Evolutionary conservation across 106 monocot species (phyloP), one percentile per base, ranked within the genome.

Genomic region (Apostasia shenzhenica): DNA sequence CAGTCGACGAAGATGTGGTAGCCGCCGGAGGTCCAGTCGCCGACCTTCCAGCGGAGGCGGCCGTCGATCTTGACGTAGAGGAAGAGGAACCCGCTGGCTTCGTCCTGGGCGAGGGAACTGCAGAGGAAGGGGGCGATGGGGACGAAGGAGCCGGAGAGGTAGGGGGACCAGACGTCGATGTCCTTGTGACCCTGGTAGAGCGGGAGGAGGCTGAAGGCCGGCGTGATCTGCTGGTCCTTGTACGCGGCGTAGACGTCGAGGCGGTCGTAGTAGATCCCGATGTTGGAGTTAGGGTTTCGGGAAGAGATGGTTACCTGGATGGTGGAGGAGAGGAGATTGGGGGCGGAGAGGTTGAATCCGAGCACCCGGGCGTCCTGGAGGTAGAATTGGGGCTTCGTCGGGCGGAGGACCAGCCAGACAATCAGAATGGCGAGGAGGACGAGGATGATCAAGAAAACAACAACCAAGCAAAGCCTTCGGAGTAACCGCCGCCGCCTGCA

Each of bases 221-320:
- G 11, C 14, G 84, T 80, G 70, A 77, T 64, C 70, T 81, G 91
- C 78, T 92, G 91, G 67, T 63, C 69, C 66, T 74, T 82, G 82
- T 92, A 92, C 11, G 85, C 82, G 26, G 69, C 77, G 67, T 77
- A 81, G 55, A 72, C 61, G 41, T 73, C 67, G 62, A 81, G 72
- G 48, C 47, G 67, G 44, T 76, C 63, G 68, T 77, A 81, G 68
- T 76, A 72, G 59, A 77, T 62, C 41, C 77, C 76, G 55, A 81
- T 42, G 41, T 54, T 60, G n/a, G 67, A 62, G 67, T 81, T 81
- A 37, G 76, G 81, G 77, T 81, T 81, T 5, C 81, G 72, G 48
- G 77, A 76, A 60, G 81, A 60, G 48, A 81, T 51, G 41, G 81
- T 81, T 46, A 76, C 48, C 69, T 78, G 73, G 65, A 82, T 48